Evolutionary conservation across 257 asterid species (phyloP).

Genomic region (Solanum okadae): DNA sequence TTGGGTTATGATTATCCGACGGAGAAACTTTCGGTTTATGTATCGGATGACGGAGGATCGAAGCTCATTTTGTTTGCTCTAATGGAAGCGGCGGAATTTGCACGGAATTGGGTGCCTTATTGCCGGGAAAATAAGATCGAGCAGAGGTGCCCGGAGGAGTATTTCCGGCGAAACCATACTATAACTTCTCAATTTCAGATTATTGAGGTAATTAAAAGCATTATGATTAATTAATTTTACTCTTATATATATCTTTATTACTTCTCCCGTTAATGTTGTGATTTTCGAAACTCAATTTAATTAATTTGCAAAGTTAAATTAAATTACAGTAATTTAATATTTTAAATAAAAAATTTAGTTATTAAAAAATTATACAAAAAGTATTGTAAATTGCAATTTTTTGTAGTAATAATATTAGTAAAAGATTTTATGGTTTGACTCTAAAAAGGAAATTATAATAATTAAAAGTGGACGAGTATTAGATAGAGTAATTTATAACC

Average conservation of each 20-base stretch:
- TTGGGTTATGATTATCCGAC: conserved; percentile 68
- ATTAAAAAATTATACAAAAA: no score
- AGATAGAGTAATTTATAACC: no score
- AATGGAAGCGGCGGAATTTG: conserved; percentile 58
- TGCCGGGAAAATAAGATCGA: conserved; percentile 39
- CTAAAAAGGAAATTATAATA: no score
- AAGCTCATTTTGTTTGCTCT: conserved; percentile 54
- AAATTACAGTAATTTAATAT: fast-evolving
- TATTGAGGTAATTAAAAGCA: not conserved
- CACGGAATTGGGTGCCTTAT: conserved; percentile 46
- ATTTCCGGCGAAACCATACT: not conserved
- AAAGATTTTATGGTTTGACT: no score
- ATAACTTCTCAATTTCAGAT: not conserved
- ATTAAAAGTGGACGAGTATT: fast-evolving
- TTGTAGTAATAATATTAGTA: no score
- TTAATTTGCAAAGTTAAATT: no score
- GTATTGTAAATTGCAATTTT: no score
- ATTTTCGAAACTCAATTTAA: no score
- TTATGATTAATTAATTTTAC: not conserved
- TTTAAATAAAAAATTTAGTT: no score
- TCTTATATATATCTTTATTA: no score
- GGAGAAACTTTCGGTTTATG: conserved; percentile 50
- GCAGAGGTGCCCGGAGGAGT: conserved; percentile 29
- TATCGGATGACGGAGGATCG: conserved; percentile 77
- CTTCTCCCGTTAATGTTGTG: fast-evolving